These are phyloP conservation scores for Exobasidium cylindrosporum DNA, from an alignment of 1,284 basidiomycete species.

Conservation along the genomic window DNA sequence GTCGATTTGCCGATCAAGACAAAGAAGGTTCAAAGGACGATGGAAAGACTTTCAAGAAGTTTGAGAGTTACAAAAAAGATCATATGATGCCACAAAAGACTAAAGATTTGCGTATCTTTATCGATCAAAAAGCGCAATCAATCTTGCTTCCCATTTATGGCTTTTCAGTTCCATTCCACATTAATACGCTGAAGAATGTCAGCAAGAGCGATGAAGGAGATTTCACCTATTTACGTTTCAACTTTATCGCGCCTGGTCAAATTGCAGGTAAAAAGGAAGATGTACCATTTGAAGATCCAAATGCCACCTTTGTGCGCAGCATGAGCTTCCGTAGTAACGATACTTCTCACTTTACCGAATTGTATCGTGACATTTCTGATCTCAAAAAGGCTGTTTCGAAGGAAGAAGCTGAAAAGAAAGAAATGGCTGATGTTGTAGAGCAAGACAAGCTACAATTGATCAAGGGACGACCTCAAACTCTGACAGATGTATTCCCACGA, in stretches of 20 bases:
- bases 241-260: conserved; percentile 97
- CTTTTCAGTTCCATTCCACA: conserved; percentile 94
- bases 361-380: conserved; percentile 89
- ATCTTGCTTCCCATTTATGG: conserved; percentile 91
- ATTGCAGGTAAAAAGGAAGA: conserved; percentile 98
- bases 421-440: conserved; percentile 95
- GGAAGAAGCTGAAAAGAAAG: conserved; percentile 93
- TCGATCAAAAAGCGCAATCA: conserved; percentile 85
- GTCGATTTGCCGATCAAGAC: conserved; percentile 68
- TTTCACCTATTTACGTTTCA: conserved; percentile 89
- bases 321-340: conserved; percentile 90
- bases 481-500: conserved; percentile 89
- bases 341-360: conserved; percentile 78
- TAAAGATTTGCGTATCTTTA: conserved; percentile 63
- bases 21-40: conserved; percentile 58
- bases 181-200: conserved; percentile 96
- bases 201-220: conserved; percentile 97
- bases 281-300: conserved; percentile 97
- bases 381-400: conserved; percentile 96
- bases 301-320: conserved; percentile 93
- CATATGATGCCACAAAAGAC: conserved; percentile 69
- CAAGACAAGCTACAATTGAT: conserved; percentile 66
- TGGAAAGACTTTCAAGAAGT: conserved; percentile 81
- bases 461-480: conserved; percentile 55
- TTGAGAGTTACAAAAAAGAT: conserved; percentile 95